Base-by-base conservation (phyloP, 768 basidiomycete species). In the Terana coerulea region DNA sequence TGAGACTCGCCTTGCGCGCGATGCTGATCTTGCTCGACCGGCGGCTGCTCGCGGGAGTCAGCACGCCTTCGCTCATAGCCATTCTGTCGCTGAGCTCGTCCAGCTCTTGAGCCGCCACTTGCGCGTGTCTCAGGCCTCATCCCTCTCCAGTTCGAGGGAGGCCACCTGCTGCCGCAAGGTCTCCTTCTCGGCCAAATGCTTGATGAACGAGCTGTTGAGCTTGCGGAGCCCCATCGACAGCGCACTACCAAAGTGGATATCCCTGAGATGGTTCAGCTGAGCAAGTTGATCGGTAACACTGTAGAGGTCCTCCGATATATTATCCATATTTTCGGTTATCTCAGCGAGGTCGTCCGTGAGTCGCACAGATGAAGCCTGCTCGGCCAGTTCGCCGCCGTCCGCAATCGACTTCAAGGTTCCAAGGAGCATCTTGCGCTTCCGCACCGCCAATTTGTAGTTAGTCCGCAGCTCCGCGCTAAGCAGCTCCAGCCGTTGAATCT, bases 191-290 rank as follows among this genome's bases (percentile, higher is more conserved):
- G 74, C 66, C 25, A 79, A 68, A 56, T 87, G 80, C 61, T 80
- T 81, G 46, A 88, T 59, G 63, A 88, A 85, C 59, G 84, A 79
- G 21, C 73, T 67, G 61, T 92, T 89, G 36, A 93, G 74, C 70
- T 93, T 92, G 54, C 87, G 75, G 51, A 92, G 70, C 1, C 86
- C 90, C 81, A 93, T 81, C 22, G 87, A 80, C 7, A 93, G 73
- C 15, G 91, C 89, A 59, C 88, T 90, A 12, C 77, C 72, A 21
- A 75, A 79, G 66, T 93, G 91, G 7, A 80, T 71, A 43, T 87
- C 84, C 3, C 73, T 73, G 55, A 92, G 64, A n/a, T 74, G 74
- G 28, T 70, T 71, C 52, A 92, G 70, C 59, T 89, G 84, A 0
- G 78, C 70, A 14, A 88, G 68, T 61, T 88, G 86, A 47, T 80